Conservation (phyloP, 371 early-diverging fungal species). For the Circinella minor region DNA sequence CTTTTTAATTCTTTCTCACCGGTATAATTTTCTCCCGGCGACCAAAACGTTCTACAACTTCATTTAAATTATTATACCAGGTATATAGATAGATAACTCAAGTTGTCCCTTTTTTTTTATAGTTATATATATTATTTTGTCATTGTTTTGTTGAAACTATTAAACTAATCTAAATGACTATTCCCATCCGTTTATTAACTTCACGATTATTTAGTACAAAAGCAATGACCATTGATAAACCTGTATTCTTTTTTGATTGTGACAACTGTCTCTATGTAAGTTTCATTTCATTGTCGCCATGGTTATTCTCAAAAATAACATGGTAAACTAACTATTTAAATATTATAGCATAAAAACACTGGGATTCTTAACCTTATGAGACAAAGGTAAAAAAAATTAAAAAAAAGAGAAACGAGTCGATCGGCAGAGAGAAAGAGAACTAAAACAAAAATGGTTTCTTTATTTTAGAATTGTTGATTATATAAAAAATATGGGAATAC, state of each 20-base stretch:
- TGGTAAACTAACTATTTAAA: not conserved
- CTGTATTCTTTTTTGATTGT: slow-evolving; percentile 83
- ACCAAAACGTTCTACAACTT: not conserved
- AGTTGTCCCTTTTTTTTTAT: not conserved
- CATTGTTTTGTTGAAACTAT: no score
- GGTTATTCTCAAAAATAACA: not conserved
- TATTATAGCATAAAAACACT: slow-evolving; percentile 39
- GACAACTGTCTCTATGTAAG: slow-evolving; percentile 84
- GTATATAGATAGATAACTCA: not conserved
- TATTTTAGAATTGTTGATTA: slow-evolving; percentile 57
- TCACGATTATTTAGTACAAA: slow-evolving; percentile 1
- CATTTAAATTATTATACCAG: not conserved
- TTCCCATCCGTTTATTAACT: not conserved
- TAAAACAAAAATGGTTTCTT: not conserved
- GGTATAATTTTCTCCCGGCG: not conserved
- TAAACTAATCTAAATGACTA: not conserved
- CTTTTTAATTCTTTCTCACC: not conserved
- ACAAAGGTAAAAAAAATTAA: slow-evolving; percentile 41
- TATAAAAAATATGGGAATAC: slow-evolving; percentile 54
- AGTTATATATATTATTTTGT: not conserved
- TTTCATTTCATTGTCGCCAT: not conserved
- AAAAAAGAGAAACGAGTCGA: not conserved
- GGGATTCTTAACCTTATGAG: slow-evolving; percentile 71
- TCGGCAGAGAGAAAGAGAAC: no score
- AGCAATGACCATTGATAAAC: slow-evolving; percentile 31